Base-by-base conservation (phyloP, 1,284 basidiomycete genomes). In the Austroboletus sp. region DNA sequence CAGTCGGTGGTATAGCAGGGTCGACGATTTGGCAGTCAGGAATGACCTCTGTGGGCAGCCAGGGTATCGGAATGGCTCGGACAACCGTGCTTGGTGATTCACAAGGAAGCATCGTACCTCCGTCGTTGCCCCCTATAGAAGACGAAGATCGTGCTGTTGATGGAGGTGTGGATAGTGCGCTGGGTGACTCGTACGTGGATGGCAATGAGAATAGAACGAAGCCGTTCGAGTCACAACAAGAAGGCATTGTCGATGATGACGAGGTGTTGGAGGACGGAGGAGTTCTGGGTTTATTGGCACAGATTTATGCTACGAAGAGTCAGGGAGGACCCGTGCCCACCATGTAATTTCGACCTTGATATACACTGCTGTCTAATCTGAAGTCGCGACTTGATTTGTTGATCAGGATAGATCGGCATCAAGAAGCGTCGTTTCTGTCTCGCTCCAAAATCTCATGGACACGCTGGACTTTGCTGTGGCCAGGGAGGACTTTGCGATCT, bases 61-160 rank as follows among this genome's bases (percentile, higher is more conserved):
- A 64, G 6, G 58, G 60, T 16, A 45, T 53, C 42, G 70, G 72
- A 26, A 76, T 77, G 66, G 84, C 81, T 25, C 76, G 78, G 59
- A 85, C 83, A 38, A 76, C 76, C 10, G 71, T 85, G 33, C 70
- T 86, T 29, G 84, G 82, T 10, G 84, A 86, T 57, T 86, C 84
- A 42, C 79, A 82, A 49, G 79, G 78, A 23, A 81, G 78, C 49
- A 35, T 63, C 38, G 17, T 27, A 7, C 37, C 41, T 15, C 51
- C 44, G 4, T 34, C 45, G 52, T 45, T 46, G 40, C 31, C 61
- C 8, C 42, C 46, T 17, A 73, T 73, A 33, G 65, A 61, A 34
- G 65, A 70, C 37, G 75, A 76, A 47, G 76, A 79, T 54, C 53
- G 73, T 13, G 70, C 66, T 15, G 59, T 56, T 13, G 78, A 80